A percentile compares a stretch with the other conserved stretches of the same genome.
Evolutionary conservation across 306 rosid genomes (phyloP).

Genomic region (Dicorynia guianensis): DNA sequence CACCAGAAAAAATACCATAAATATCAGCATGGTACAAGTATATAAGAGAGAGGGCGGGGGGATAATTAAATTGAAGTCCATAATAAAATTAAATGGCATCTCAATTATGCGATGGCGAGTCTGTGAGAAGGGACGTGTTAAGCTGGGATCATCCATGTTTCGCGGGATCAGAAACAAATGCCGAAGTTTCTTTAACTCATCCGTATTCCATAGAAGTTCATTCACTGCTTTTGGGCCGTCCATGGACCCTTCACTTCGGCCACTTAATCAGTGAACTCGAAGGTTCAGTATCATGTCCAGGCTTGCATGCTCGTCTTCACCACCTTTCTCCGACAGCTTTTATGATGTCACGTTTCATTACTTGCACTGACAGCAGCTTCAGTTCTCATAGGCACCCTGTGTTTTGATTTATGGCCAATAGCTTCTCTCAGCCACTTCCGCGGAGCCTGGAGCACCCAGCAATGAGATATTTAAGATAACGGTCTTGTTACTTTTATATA

Average conservation of each 20-base stretch:
- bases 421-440: conserved; percentile 35
- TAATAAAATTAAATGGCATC: neutral
- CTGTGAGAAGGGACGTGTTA: neutral
- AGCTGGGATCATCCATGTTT: conserved; percentile 21
- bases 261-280: conserved; percentile 45
- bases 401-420: conserved; percentile 42
- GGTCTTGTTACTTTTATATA: too few species aligned
- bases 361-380: conserved; percentile 24
- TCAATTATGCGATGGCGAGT: neutral
- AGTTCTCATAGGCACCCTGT: neutral
- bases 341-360: conserved; percentile 38
- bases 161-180: conserved; percentile 8
- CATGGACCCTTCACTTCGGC: conserved; percentile 39
- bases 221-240: conserved; percentile 45
- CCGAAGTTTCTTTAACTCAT: conserved; percentile 17
- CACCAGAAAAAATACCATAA: too few species aligned
- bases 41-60: neutral
- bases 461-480: too few species aligned
- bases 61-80: too few species aligned
- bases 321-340: conserved; percentile 62
- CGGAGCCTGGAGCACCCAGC: conserved; percentile 17
- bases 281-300: conserved; percentile 36
- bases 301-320: conserved; percentile 39
- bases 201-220: conserved; percentile 3
- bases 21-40: too few species aligned